Conservation (phyloP, 1,139 yeast species). For the Arxiozyma bovina region DNA sequence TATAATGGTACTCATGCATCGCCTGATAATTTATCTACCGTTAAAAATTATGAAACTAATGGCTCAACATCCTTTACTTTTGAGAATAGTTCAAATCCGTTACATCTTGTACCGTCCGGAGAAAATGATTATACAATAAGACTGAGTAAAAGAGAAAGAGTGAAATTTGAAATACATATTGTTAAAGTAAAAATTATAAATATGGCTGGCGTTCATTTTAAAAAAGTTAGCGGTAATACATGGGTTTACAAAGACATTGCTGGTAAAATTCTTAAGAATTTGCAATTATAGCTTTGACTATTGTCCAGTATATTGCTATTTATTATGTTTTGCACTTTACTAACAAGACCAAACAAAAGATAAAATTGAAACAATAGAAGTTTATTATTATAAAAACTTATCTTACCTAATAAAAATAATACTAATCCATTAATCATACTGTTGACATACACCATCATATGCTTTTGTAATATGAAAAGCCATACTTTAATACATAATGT, state of each 20-base stretch:
- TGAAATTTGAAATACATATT: slow-evolving; percentile 48
- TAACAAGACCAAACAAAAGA: background rate
- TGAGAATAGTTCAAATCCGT: background rate
- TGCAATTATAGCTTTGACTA: slow-evolving; percentile 42
- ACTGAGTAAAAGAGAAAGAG: slow-evolving; percentile 36
- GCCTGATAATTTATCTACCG: background rate
- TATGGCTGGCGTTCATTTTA: slow-evolving; percentile 91
- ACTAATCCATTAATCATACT: no score
- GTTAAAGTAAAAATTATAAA: slow-evolving; percentile 90
- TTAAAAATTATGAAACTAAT: background rate
- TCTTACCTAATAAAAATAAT: background rate
- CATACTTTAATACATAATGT: background rate
- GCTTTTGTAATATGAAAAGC: no score
- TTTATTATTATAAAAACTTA: no score
- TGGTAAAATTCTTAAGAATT: slow-evolving; percentile 68
- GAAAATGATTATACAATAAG: background rate
- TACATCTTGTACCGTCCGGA: background rate
- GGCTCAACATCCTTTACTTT: background rate
- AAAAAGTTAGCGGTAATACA: slow-evolving; percentile 84
- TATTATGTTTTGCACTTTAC: background rate
- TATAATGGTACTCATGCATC: background rate
- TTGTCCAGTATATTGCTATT: background rate
- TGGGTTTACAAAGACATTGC: slow-evolving; percentile 93
- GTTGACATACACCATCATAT: background rate
- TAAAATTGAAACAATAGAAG: background rate